Conservation (phyloP, 192 early-diverging fungal species). For the Coemansia sp. region DNA sequence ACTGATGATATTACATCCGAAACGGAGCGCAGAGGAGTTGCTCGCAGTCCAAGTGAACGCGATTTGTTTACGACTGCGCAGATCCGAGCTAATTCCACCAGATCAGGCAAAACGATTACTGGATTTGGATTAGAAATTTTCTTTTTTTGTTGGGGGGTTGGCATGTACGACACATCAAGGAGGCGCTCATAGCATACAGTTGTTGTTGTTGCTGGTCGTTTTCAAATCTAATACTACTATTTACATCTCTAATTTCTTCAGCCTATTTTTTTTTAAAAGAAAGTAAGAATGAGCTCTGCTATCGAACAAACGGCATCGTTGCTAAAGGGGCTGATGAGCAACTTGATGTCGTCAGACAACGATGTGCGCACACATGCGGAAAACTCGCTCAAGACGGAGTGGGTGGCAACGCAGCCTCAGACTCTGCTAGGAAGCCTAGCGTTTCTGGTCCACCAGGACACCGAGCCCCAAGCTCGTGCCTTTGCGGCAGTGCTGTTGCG, state of each 20-base stretch:
- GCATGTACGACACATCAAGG: too few species aligned
- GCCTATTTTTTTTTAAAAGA: not conserved
- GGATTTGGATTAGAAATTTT: conserved; percentile 1
- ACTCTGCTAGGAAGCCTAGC: conserved; percentile 62
- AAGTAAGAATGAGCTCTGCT: conserved; percentile 23
- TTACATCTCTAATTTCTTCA: not conserved
- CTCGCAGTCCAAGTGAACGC: not conserved
- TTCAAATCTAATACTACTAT: too few species aligned
- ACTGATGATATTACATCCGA: not conserved
- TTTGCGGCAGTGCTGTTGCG: conserved; percentile 72
- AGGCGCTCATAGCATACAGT: too few species aligned
- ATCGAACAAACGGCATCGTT: conserved; percentile 44
- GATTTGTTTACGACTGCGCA: not conserved
- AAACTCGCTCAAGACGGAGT: conserved; percentile 60
- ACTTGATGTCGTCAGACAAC: conserved; percentile 62
- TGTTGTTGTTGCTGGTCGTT: too few species aligned
- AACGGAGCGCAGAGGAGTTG: not conserved
- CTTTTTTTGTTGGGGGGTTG: not conserved
- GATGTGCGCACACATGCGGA: conserved; percentile 65
- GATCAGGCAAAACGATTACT: not conserved
- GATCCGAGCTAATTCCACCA: not conserved
- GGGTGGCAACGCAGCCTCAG: conserved; percentile 62
- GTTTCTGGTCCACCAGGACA: conserved; percentile 56
- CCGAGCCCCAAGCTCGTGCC: conserved; percentile 61
- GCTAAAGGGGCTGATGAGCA: conserved; percentile 49